Evolutionary conservation across 768 basidiomycete genomes (phyloP).

Genomic region (Symmetrospora coprosmae): DNA sequence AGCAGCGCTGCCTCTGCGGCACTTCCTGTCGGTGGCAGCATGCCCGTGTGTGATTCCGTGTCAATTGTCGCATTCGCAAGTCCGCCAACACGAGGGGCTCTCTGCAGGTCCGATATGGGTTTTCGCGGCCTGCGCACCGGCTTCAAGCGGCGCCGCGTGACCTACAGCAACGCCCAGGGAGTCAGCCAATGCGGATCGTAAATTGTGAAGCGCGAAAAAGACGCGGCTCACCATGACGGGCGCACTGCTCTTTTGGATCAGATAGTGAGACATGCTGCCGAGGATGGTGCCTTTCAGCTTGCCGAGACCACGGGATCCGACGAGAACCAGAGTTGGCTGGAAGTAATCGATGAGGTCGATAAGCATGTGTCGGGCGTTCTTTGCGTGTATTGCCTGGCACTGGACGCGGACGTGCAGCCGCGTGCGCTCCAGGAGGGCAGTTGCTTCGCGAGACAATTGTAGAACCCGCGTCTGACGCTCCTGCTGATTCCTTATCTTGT

Average conservation of each 20-base stretch:
- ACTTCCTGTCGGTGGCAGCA: background rate
- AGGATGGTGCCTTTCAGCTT: constrained; percentile 30
- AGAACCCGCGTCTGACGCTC: constrained; percentile 44
- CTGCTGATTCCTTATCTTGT: constrained; percentile 75
- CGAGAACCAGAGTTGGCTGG: constrained; percentile 33
- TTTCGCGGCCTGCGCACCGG: background rate
- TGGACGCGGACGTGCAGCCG: constrained; percentile 67
- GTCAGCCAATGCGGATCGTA: background rate
- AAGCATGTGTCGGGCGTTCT: constrained; percentile 33
- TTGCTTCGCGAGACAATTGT: constrained; percentile 39
- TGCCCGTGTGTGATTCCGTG: constrained; percentile 5
- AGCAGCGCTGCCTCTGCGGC: too few relatives aligned
- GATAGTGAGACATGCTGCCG: constrained; percentile 11
- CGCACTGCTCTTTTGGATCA: constrained; percentile 16
- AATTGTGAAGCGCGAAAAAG: background rate
- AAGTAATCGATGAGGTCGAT: constrained; percentile 34
- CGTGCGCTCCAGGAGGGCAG: constrained; percentile 77
- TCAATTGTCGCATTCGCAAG: constrained; percentile 13
- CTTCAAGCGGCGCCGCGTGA: constrained; percentile 12
- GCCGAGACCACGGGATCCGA: constrained; percentile 31
- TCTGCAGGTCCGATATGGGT: constrained; percentile 6
- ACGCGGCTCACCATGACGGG: constrained; percentile 9
- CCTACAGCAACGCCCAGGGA: background rate
- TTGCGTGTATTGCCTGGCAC: constrained; percentile 55
- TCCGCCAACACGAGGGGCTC: constrained; percentile 5